Evolutionary conservation across 352 stramenopile species (phyloP).

Genomic region (Albugo candida): DNA sequence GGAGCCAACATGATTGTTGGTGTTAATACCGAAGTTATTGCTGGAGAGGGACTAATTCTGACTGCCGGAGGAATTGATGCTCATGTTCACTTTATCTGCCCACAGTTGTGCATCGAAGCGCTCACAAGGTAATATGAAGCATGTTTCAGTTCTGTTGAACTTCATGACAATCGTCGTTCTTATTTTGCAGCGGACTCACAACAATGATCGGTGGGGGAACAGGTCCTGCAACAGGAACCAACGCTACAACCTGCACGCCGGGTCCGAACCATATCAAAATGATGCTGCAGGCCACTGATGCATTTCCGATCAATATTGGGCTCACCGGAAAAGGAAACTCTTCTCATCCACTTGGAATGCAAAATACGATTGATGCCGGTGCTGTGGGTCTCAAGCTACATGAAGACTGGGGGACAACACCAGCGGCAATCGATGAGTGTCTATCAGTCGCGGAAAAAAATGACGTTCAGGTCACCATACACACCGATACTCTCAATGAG

Average conservation of each 20-base stretch:
- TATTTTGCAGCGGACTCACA: constrained; percentile 64
- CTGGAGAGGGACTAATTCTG: constrained; percentile 90
- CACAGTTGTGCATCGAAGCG: constrained; percentile 18
- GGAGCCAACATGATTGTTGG: constrained; percentile 74
- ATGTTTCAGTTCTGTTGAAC: neutral
- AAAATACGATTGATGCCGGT: constrained; percentile 81
- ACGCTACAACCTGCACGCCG: constrained; percentile 94
- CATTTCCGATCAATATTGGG: constrained; percentile 90
- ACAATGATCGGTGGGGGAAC: constrained; percentile 84
- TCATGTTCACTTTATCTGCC: constrained; percentile 96
- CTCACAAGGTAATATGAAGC: neutral
- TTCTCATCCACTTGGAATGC: constrained; percentile 56
- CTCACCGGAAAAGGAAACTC: constrained; percentile 95
- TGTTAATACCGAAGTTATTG: constrained; percentile 91
- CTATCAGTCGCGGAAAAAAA: constrained; percentile 81
- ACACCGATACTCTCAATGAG: constrained; percentile 97
- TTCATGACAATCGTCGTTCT: too few species aligned
- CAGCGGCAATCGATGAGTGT: constrained; percentile 86
- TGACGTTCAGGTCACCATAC: constrained; percentile 92
- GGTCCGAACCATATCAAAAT: constrained; percentile 86
- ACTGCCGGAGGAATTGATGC: constrained; percentile 91
- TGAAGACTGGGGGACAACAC: constrained; percentile 96
- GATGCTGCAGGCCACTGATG: constrained; percentile 91
- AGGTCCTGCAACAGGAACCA: constrained; percentile 83
- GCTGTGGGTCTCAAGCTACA: constrained; percentile 93